Conservation (phyloP, 805 yeast genomes). For the Myxozyma vanderwaltii region DNA sequence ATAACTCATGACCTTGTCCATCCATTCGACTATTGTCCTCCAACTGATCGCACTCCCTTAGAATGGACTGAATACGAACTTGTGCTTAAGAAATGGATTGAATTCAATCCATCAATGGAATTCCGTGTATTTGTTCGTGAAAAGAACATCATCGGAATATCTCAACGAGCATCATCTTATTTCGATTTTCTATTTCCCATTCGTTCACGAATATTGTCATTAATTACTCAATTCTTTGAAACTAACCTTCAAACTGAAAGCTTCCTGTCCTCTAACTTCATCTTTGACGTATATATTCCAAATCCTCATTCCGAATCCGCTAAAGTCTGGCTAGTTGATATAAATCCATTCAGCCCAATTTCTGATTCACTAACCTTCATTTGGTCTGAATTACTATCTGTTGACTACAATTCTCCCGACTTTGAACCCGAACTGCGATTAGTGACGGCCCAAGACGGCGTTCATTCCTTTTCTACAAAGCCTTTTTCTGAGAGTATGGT, state of each 20-base stretch:
- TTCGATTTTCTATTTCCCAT: slow-evolving; percentile 68
- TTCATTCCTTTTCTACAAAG: slow-evolving; percentile 74
- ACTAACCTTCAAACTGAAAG: background rate
- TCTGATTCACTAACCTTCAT: slow-evolving; percentile 79
- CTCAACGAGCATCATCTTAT: slow-evolving; percentile 85
- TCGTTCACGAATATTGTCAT: slow-evolving; percentile 50
- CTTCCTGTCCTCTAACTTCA: slow-evolving; percentile 1
- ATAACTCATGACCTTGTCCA: slow-evolving; percentile 79
- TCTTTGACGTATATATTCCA: slow-evolving; percentile 82
- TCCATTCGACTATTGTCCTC: slow-evolving; percentile 57
- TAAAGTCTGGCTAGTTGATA: slow-evolving; percentile 68
- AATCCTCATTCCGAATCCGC: slow-evolving; percentile 56
- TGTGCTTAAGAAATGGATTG: slow-evolving; percentile 79
- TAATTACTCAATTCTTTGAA: slow-evolving; percentile 53
- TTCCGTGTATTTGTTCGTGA: slow-evolving; percentile 81
- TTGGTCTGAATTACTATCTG: slow-evolving; percentile 72
- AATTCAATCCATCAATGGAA: slow-evolving; percentile 85
- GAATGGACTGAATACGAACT: slow-evolving; percentile 50
- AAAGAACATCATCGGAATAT: slow-evolving; percentile 64
- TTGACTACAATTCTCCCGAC: background rate
- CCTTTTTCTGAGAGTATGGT: slow-evolving; percentile 90
- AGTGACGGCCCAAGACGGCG: slow-evolving; percentile 61
- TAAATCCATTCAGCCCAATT: slow-evolving; percentile 75
- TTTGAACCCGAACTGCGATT: slow-evolving; percentile 53
- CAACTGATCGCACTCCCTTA: background rate